A percentile compares a stretch with the other conserved stretches of the same genome.
Conservation (phyloP, 345 rosid species). For the Corchorus olitorius region DNA sequence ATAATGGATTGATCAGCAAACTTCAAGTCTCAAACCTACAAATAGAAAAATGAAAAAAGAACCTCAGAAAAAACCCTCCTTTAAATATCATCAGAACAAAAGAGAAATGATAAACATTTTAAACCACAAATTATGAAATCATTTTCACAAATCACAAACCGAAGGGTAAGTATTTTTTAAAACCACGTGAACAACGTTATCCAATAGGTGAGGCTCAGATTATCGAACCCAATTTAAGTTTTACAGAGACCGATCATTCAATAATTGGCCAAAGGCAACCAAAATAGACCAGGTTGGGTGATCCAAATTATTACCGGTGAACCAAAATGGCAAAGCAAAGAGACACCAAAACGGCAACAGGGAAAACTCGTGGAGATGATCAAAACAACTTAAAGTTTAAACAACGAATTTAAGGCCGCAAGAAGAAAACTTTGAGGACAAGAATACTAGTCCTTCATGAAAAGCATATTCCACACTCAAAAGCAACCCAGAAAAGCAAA, state of each 20-base stretch:
- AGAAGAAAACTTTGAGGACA: constrained; percentile 40
- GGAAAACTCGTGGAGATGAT: constrained; percentile 13
- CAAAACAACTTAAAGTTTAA: neutral
- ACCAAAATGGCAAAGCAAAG: constrained; percentile 12
- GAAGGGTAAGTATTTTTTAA: neutral
- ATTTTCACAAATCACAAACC: constrained; percentile 19
- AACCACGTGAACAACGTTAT: neutral
- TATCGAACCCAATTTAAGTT: neutral
- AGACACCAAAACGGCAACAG: constrained; percentile 19
- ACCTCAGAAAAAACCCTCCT: constrained; percentile 21
- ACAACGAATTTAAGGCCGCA: neutral
- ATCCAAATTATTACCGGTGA: constrained; percentile 15
- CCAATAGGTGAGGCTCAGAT: neutral
- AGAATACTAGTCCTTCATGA: constrained; percentile 42
- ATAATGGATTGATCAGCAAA: constrained; percentile 39
- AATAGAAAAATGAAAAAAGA: constrained; percentile 27
- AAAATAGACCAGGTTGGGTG: constrained; percentile 20
- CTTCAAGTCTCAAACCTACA: constrained; percentile 55
- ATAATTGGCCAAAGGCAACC: constrained; percentile 10
- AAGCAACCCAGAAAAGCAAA: constrained; percentile 45
- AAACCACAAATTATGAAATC: constrained; percentile 14
- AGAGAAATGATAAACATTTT: constrained; percentile 1
- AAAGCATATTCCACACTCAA: constrained; percentile 46
- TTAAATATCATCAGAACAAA: constrained; percentile 1
- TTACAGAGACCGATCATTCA: constrained; percentile 19